Conservation (phyloP, 2,329 filamentous ascomycete genomes). For the Trichoderma aggressivum region DNA sequence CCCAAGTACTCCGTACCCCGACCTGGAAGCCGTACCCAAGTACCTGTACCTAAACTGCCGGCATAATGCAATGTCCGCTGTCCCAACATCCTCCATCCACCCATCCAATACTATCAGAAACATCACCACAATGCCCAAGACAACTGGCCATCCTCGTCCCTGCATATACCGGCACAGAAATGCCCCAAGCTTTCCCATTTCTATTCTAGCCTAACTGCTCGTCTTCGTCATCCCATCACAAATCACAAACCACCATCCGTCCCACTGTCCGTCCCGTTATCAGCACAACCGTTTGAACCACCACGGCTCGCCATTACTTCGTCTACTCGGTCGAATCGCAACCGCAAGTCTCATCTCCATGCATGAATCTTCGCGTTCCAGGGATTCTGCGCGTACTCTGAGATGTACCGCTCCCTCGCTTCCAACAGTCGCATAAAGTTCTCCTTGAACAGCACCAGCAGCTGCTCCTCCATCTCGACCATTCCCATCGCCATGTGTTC, state of each 20-base stretch:
- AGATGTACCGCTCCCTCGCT: slow-evolving; percentile 1
- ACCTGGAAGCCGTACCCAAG: neutral
- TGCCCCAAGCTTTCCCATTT: neutral
- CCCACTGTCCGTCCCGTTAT: neutral
- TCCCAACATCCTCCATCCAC: neutral
- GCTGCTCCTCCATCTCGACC: neutral
- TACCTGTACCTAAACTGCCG: no score
- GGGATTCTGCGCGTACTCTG: neutral
- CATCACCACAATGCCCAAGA: neutral
- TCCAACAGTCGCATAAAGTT: slow-evolving; percentile 17
- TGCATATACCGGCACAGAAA: neutral
- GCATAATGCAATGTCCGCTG: neutral
- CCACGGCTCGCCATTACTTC: neutral
- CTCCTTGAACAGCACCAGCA: slow-evolving; percentile 13
- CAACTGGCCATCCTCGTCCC: neutral
- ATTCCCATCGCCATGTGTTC: neutral
- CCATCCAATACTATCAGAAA: neutral
- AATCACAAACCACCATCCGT: neutral
- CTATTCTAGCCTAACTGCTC: neutral
- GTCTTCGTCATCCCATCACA: neutral
- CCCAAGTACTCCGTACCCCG: neutral
- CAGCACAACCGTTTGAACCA: neutral
- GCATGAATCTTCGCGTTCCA: neutral
- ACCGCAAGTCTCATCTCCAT: neutral
- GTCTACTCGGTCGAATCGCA: neutral